Conservation (phyloP, 495 filamentous ascomycete species). For the Aspergillus mulundensis region DNA sequence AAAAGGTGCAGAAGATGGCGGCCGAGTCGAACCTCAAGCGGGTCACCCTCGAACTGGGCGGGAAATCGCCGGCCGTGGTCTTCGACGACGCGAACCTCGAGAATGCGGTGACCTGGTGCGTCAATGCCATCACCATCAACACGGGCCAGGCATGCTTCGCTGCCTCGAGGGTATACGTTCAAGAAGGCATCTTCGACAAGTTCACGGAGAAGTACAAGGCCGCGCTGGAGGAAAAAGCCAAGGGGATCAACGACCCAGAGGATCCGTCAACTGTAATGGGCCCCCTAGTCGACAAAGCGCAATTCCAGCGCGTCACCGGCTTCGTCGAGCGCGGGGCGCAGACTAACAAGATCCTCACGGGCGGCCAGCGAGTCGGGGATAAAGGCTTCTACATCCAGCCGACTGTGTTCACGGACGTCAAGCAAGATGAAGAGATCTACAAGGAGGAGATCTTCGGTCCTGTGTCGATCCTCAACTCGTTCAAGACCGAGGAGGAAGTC, state of each 20-base stretch:
- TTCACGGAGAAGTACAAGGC: constrained; percentile 20
- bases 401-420: constrained; percentile 44
- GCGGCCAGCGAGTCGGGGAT: constrained; percentile 51
- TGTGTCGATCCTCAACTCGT: background rate
- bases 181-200: background rate
- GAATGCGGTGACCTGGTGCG: background rate
- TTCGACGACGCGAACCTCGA: background rate
- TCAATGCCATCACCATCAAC: constrained; percentile 20
- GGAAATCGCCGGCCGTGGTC: background rate
- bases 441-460: constrained; percentile 23
- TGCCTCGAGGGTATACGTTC: background rate
- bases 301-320: background rate
- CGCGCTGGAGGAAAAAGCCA: background rate
- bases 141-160: background rate
- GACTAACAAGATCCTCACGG: constrained; percentile 47
- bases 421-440: constrained; percentile 35
- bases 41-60: background rate
- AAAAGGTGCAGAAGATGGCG: background rate
- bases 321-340: constrained; percentile 72
- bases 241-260: background rate
- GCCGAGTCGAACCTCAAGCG: constrained; percentile 1
- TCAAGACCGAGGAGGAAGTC: background rate
- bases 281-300: background rate
- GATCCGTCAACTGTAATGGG: constrained; percentile 37
- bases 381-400: constrained; percentile 47